Evolutionary conservation across 225 moss, liverwort and hornwort species (phyloP), one percentile per base, ranked within the genome.

Genomic region (Marchantia paleacea): DNA sequence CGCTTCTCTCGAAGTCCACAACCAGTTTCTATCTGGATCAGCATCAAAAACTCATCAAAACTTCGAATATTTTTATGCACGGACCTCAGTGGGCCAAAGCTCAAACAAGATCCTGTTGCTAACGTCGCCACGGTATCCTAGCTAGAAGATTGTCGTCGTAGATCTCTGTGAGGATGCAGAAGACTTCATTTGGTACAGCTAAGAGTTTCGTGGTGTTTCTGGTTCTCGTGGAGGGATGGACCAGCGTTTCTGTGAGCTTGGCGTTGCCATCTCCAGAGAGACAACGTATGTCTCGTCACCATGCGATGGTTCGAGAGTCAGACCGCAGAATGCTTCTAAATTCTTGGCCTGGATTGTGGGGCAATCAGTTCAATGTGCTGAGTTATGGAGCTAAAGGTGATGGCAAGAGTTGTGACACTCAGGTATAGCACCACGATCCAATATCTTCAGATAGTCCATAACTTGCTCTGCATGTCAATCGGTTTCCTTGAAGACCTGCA

Each of bases 91-190:
- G 24, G 12, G 30, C 28, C 28, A 69, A 69, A 12, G 24, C 19
- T 64, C 69, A 8, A 64, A 20, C 5, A 20, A 64, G 20, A 8
- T 64, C 7, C 20, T 64, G 8, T 20, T 64, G 20, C 10, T 20
- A 24, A 24, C 15, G 15, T 25, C 24, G n/a, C 69, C 69, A 29
- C 55, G 55, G 18, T 9, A 10, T 7, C 28, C 29, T 69, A 31
- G 69, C 69, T 69, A 69, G 69, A 69, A 69, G 28, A 69, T 69
- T 69, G 69, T 69, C 10, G 69, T 8, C 69, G 57, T 9, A 24
- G 69, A 9, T 29, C 29, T 69, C 55, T 12, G 6, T 57, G 55
- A 18, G 55, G 55, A 57, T 20, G 64, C 4, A 65, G 3, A 29
- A 10, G 7, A 28, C 6, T 3, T 69, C 69, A 31, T 29, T 69